These are phyloP conservation scores for Penicillium sp. DNA, from an alignment of 2,329 filamentous ascomycete species.

Conservation along the genomic window DNA sequence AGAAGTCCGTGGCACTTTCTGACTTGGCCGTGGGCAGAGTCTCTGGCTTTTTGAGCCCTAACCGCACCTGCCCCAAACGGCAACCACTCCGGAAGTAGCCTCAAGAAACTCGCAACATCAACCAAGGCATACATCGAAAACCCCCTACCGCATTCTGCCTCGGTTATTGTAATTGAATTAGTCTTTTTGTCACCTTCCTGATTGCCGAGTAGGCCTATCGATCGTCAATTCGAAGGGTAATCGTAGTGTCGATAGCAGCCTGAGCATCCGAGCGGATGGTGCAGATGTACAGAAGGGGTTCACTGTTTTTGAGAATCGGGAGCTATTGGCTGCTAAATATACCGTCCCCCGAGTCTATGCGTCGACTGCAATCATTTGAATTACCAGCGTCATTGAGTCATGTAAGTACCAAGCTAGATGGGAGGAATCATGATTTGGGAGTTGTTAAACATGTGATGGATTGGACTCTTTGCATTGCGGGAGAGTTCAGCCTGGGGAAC, in stretches of 20 bases:
- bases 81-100: background rate
- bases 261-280: too few relatives aligned
- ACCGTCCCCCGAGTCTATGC: background rate
- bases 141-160: too few relatives aligned
- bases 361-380: background rate
- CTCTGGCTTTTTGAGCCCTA: background rate
- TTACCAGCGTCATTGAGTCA: background rate
- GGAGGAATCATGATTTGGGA: background rate
- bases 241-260: too few relatives aligned
- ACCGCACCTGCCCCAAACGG: background rate
- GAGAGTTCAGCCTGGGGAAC: conserved; percentile 32
- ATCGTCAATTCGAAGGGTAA: too few relatives aligned
- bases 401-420: background rate
- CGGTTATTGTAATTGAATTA: too few relatives aligned
- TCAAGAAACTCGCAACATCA: background rate
- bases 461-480: conserved; percentile 23
- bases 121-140: background rate
- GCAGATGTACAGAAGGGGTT: background rate
- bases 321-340: background rate
- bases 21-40: background rate
- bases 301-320: background rate
- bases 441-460: background rate
- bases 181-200: background rate
- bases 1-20: background rate
- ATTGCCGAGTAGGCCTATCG: too few relatives aligned